Percentiles rank a stretch among this genome's conserved stretches.
phyloP scores from a whole-genome alignment of 306 rosid species.

The Comarum palustre region DNA sequence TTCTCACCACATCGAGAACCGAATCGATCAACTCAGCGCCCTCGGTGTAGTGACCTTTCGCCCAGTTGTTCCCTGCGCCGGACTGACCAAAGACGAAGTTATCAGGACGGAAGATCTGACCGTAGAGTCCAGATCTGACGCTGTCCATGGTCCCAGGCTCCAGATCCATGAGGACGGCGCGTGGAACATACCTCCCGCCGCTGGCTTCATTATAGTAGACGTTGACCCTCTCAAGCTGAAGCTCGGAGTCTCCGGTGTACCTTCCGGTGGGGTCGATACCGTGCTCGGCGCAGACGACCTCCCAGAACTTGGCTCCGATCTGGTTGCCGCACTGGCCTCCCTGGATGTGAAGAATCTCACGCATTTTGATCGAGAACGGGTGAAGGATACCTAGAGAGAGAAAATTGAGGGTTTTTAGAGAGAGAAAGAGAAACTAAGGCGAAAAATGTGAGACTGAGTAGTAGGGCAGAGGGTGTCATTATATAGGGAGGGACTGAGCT shows the following conservation, averaged over 20 bases:
- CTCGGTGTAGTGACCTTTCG: constrained; percentile 44
- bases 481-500: constrained; percentile 20
- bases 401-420: neutral
- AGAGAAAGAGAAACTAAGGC: neutral
- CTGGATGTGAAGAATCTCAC: constrained; percentile 46
- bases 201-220: constrained; percentile 49
- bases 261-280: constrained; percentile 46
- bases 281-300: constrained; percentile 50
- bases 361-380: constrained; percentile 19
- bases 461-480: constrained; percentile 1
- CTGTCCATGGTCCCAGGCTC: constrained; percentile 51
- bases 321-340: constrained; percentile 52
- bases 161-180: constrained; percentile 47
- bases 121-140: constrained; percentile 40
- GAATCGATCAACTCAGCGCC: constrained; percentile 47
- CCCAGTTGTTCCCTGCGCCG: constrained; percentile 48
- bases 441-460: neutral
- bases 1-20: constrained; percentile 41
- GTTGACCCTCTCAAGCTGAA: constrained; percentile 42
- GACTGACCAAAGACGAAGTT: constrained; percentile 45
- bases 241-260: constrained; percentile 36
- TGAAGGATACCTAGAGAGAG: neutral
- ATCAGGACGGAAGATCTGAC: constrained; percentile 44
- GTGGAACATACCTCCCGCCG: constrained; percentile 38
- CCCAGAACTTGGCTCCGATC: constrained; percentile 51